phyloP scores from a whole-genome alignment of 1,139 yeast genomes.

The Pneumocystis carinii region DNA sequence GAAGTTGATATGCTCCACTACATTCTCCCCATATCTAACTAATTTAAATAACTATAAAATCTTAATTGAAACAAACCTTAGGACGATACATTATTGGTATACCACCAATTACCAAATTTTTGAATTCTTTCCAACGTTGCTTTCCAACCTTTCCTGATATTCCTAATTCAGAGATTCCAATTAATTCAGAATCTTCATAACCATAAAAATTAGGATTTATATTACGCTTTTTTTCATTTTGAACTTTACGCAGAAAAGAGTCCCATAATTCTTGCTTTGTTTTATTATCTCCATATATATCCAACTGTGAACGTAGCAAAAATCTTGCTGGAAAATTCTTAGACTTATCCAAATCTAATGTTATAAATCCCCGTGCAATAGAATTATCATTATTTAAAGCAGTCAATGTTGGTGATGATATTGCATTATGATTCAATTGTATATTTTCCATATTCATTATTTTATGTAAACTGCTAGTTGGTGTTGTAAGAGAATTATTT shows the following conservation, averaged over 20 bases:
- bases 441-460: background rate
- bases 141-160: slow-evolving; percentile 13
- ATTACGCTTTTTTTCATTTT: slow-evolving; percentile 14
- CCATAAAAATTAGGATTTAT: slow-evolving; percentile 10
- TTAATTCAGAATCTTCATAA: slow-evolving; percentile 23
- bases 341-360: background rate
- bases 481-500: background rate
- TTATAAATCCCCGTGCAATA: background rate
- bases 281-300: slow-evolving; percentile 23
- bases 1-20: slow-evolving; percentile 35
- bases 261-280: slow-evolving; percentile 22
- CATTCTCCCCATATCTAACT: slow-evolving; percentile 35
- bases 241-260: slow-evolving; percentile 22
- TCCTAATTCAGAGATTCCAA: slow-evolving; percentile 24
- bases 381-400: background rate
- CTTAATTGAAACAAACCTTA: slow-evolving; percentile 19
- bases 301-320: slow-evolving; percentile 23
- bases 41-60: background rate
- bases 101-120: slow-evolving; percentile 30
- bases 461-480: background rate
- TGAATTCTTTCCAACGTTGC: slow-evolving; percentile 25
- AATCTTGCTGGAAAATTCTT: slow-evolving; percentile 4
- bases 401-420: background rate
- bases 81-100: slow-evolving; percentile 38
- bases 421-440: background rate